Base-by-base conservation (phyloP, 1,284 basidiomycete genomes). In the Puccinia triticina region DNA sequence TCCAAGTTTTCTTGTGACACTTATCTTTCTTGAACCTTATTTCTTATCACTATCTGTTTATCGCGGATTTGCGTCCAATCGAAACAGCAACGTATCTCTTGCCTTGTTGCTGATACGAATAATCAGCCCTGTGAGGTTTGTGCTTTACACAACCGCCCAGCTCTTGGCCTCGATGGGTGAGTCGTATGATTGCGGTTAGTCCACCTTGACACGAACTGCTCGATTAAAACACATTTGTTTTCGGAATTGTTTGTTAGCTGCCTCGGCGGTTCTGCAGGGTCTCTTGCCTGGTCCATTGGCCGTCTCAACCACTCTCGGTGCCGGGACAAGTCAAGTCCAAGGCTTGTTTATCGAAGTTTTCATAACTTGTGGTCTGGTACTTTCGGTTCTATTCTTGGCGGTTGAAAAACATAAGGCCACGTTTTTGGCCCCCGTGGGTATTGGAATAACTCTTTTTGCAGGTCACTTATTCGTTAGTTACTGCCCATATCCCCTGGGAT, bases 361-460 rank as follows among this genome's bases (percentile, higher is more conserved):
- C 32, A 69, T 69, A 12, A 78, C 77, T 23, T 78, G 77, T 34
- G 61, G 26, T 21, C 48, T 78, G 40, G 77, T 78, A 26, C 64
- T 78, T 12, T 78, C 77, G 34, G 77, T 78, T 18, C 48, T 69
- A 34, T 78, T 78, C 64, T 32, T 78, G n/a, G 77, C 77, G 29
- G 64, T 69, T n/a, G 64, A 78, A 29, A 78, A 78, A 48, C 64
- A 78, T 23, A 64, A 66, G 21, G 77, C 61, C 14, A 78, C 64
- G 5, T 78, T 66, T 55, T 37, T 78, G 83, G 92, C 92, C 32
- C 93, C 92, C 8, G 87, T 93, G 83, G 91, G 92, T 4, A 91
- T 93, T 79, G 92, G 92, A 12, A 88, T 92, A 82, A 92, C 91
- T 0, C 87, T 93, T 23, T 92, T 92, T 85, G 89, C 90, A 7